phyloP scores from a whole-genome alignment of 1,139 yeast species.

The Candida sp. region DNA sequence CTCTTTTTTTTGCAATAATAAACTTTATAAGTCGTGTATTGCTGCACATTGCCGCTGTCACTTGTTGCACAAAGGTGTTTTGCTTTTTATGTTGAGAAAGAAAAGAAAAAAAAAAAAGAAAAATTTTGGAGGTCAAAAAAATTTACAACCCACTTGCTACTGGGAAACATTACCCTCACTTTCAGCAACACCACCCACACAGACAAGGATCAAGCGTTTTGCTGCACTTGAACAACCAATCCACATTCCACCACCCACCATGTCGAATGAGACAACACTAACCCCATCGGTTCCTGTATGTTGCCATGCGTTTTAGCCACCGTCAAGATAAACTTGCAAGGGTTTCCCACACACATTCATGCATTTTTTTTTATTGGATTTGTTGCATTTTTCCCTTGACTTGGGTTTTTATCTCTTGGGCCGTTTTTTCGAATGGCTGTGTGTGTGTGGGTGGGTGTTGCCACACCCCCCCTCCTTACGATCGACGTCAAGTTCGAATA shows the following conservation, averaged over 20 bases:
- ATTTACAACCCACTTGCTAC: not conserved
- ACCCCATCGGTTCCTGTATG: constrained; percentile 4
- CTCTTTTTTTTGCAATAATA: not conserved
- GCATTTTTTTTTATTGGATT: not conserved
- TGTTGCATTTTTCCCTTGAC: constrained; percentile 1
- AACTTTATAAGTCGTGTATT: constrained; percentile 4
- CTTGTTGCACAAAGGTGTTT: not conserved
- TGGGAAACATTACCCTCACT: too few relatives aligned
- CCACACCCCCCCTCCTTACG: too few relatives aligned
- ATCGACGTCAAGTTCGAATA: not conserved
- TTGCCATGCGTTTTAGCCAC: not conserved
- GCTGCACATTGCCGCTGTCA: not conserved
- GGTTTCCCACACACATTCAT: not conserved
- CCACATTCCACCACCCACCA: not conserved
- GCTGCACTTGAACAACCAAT: not conserved
- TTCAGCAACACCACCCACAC: not conserved
- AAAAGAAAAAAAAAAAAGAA: not conserved
- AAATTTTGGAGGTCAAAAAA: constrained; percentile 5
- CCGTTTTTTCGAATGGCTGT: too few relatives aligned
- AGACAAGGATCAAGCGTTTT: not conserved
- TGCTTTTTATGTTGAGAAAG: not conserved
- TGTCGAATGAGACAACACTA: not conserved
- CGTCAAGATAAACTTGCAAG: not conserved
- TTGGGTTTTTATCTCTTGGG: too few relatives aligned
- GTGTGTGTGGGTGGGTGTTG: too few relatives aligned